Conservation (phyloP, 257 asterid genomes). For the Catharanthus roseus region DNA sequence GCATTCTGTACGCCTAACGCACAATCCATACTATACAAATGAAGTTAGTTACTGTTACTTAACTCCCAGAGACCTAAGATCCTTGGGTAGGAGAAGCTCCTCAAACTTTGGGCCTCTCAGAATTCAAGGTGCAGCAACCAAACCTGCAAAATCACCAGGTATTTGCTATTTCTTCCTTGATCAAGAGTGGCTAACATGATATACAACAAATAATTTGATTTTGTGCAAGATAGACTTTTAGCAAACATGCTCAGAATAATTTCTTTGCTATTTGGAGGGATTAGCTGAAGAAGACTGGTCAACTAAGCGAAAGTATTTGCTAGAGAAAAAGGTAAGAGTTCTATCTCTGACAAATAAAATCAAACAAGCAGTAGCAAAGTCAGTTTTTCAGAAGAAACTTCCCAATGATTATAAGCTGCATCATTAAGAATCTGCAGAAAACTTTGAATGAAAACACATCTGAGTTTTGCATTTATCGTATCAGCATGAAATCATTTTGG, state of each 20-base stretch:
- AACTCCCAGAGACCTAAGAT: constrained; percentile 24
- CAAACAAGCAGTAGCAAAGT: not conserved
- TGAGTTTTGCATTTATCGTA: not conserved
- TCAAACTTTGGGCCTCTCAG: constrained; percentile 23
- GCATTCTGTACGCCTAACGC: not conserved
- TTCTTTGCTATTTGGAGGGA: constrained; percentile 29
- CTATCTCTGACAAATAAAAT: not conserved
- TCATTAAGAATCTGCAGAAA: not conserved
- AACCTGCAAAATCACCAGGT: constrained; percentile 87
- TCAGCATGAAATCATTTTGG: not conserved
- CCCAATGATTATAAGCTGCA: not conserved
- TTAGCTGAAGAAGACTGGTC: constrained; percentile 96
- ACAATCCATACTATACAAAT: constrained; percentile 19
- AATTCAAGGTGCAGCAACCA: constrained; percentile 61
- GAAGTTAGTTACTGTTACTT: constrained; percentile 29
- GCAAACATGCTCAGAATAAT: constrained; percentile 8
- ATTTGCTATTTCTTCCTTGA: constrained; percentile 1
- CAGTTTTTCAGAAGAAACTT: not conserved
- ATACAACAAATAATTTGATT: not conserved
- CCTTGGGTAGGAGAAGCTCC: constrained; percentile 25
- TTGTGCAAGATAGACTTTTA: not conserved
- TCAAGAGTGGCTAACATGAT: not conserved
- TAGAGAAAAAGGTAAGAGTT: constrained; percentile 61
- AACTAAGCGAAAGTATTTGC: constrained; percentile 56
- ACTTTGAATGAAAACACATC: not conserved